A percentile compares a stretch with the other conserved stretches of the same genome.
phyloP scores from a whole-genome alignment of 2,329 filamentous ascomycete genomes.

The Arthroderma sp. region DNA sequence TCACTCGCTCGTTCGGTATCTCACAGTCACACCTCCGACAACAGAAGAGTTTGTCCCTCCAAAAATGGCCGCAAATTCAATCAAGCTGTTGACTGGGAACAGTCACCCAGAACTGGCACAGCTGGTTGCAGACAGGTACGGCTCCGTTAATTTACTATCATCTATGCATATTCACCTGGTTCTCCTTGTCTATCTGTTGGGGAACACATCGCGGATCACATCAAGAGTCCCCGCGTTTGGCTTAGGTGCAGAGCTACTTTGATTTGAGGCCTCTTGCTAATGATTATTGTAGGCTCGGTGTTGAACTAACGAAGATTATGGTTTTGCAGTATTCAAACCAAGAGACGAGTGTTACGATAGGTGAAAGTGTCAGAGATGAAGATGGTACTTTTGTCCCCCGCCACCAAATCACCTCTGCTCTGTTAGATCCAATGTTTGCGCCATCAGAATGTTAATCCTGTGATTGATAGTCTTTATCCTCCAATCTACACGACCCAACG shows the following conservation, averaged over 20 bases:
- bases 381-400: constrained; percentile 48
- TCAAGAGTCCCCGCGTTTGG: too few relatives aligned
- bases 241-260: too few relatives aligned
- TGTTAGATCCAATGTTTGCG: constrained; percentile 1
- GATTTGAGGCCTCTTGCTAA: too few relatives aligned
- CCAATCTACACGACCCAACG: constrained; percentile 85
- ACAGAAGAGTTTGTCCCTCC: not conserved
- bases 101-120: constrained; percentile 61
- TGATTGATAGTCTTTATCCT: constrained; percentile 68
- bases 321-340: constrained; percentile 56
- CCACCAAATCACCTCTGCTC: constrained; percentile 7
- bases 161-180: not conserved
- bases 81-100: constrained; percentile 63
- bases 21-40: too few relatives aligned
- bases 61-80: constrained; percentile 57
- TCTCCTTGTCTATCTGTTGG: not conserved
- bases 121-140: constrained; percentile 53
- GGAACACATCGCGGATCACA: not conserved
- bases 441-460: not conserved
- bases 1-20: too few relatives aligned
- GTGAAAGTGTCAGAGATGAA: constrained; percentile 91
- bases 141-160: constrained; percentile 8
- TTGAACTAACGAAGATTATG: constrained; percentile 56
- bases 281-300: constrained; percentile 40
- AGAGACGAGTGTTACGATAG: constrained; percentile 61